Conservation (phyloP, 352 stramenopile genomes). For the Elongisporangium undulatum region DNA sequence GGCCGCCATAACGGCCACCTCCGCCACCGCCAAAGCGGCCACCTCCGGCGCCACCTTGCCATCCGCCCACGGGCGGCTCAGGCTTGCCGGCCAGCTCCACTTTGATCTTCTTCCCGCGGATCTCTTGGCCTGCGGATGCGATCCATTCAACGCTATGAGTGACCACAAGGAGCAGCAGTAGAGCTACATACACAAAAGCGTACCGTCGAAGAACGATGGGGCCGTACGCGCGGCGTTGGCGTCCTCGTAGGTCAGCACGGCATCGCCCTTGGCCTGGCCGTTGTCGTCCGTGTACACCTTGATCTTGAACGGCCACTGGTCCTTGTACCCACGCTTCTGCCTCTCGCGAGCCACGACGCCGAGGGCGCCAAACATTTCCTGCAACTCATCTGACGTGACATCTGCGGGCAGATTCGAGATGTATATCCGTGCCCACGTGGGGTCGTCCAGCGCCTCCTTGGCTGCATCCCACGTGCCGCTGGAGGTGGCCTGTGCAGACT, state of each 20-base stretch:
- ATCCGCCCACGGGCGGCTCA: conserved; percentile 70
- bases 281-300: conserved; percentile 83
- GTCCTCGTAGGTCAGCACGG: conserved; percentile 84
- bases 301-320: conserved; percentile 90
- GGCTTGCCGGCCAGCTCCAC: conserved; percentile 82
- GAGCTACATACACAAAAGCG: conserved; percentile 1
- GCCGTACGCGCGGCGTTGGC: conserved; percentile 75
- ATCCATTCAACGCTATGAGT: not conserved
- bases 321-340: conserved; percentile 85
- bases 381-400: conserved; percentile 72
- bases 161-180: not conserved
- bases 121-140: conserved; percentile 39
- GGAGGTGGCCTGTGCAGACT: conserved; percentile 24
- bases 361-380: conserved; percentile 83
- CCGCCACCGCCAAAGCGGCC: conserved; percentile 30
- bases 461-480: conserved; percentile 59
- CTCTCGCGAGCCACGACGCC: conserved; percentile 81
- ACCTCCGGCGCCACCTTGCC: conserved; percentile 44
- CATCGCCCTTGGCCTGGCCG: conserved; percentile 74
- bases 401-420: conserved; percentile 80
- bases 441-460: conserved; percentile 78
- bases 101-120: conserved; percentile 82
- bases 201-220: conserved; percentile 82
- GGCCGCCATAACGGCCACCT: conserved; percentile 30
- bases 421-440: conserved; percentile 84